Evolutionary conservation across 805 yeast species (phyloP).

Genomic region (Teunomyces tritomae): DNA sequence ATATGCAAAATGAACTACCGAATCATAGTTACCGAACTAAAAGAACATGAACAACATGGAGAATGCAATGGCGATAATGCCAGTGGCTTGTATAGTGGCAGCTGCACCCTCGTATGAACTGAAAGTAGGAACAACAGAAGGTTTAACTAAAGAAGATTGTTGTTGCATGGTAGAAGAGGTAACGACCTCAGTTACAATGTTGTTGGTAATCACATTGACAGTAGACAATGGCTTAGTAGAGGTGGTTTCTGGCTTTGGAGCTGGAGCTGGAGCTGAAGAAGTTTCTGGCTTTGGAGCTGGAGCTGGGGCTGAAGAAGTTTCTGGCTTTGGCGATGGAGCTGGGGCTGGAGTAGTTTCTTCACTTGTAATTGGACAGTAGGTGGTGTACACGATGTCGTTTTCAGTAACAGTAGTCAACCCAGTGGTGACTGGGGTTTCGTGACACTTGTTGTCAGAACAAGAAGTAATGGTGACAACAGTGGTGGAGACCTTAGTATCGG

Average conservation of each 20-base stretch:
- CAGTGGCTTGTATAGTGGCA: conserved; percentile 19
- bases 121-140: conserved; percentile 9
- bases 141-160: conserved; percentile 13
- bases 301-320: conserved; percentile 9
- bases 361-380: conserved; percentile 20
- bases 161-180: conserved; percentile 14
- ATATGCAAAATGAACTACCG: not conserved
- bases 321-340: conserved; percentile 11
- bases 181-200: conserved; percentile 36
- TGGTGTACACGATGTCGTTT: conserved; percentile 19
- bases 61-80: conserved; percentile 18
- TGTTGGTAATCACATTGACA: conserved; percentile 41
- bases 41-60: conserved; percentile 11
- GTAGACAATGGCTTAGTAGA: conserved; percentile 18
- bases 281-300: conserved; percentile 3
- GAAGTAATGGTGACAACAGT: conserved; percentile 37
- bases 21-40: not conserved
- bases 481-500: conserved; percentile 17
- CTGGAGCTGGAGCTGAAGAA: not conserved
- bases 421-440: conserved; percentile 27
- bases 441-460: conserved; percentile 34
- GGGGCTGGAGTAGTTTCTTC: conserved; percentile 12
- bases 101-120: conserved; percentile 32
- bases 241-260: conserved; percentile 3
- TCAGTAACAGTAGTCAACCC: conserved; percentile 27